Base-by-base conservation (phyloP, 768 basidiomycete species). In the Termitomyces heimii region DNA sequence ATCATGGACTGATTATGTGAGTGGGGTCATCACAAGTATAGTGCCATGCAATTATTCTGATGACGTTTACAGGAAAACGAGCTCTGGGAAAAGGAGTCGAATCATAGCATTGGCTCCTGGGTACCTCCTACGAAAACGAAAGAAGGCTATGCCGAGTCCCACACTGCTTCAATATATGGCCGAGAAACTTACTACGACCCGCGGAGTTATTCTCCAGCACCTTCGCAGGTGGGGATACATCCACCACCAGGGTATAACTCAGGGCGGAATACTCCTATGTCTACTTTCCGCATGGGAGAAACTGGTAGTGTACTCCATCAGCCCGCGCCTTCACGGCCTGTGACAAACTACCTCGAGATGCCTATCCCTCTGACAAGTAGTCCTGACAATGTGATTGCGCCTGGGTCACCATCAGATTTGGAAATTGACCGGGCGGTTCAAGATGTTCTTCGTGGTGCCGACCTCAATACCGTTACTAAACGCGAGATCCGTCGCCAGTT, bases 81-180 rank as follows among this genome's bases (percentile, higher is more conserved):
- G 70, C 83, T 97, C 12, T 98, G 94, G 94, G 94, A 97, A 67
- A 94, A 94, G 70, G 94, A 96, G 62, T 94, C 92, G 0, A 95
- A 95, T 65, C 94, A 96, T 71, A 94, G 92, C 59, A 92, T 94
- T 51, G 92, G 92, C 8, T 94, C 92, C 0, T 96, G 92, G 90
- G 86, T 88, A 10, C 92, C 93, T 34, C 91, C 89, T 0, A 73
- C 75, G 40, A 88, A 88, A 66, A 68, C 80, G 61, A 84, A 81
- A 61, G 86, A 83, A 64, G 89, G 84, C 2, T 91, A 91, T 54
- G 78, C 86, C 3, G 87, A 92, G 66, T 90, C 89, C 4, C 84
- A 80, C 16, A 85, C 90, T 8, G 86, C 83, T 2, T 94, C 91
- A 0, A 68, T 93, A 29, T 94, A 94, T 62, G 92, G 93, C 44